These are phyloP conservation scores for Pseudozyma hubeiensis DNA, from an alignment of 1,284 basidiomycete genomes.

Conservation along the genomic window DNA sequence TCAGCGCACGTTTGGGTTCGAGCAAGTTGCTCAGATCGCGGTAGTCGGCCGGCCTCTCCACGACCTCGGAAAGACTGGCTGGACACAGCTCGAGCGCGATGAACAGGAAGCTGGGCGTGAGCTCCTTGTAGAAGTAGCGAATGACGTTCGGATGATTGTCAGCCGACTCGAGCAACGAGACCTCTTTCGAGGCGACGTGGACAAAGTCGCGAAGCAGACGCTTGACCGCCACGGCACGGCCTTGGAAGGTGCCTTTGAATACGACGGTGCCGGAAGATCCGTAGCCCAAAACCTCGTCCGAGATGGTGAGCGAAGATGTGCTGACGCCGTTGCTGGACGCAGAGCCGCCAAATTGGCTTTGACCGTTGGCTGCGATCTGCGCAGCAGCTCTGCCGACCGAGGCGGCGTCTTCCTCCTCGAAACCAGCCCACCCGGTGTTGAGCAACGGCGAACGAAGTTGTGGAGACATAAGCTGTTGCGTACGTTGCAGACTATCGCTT, in stretches of 20 bases:
- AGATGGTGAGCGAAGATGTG: slow-evolving; percentile 55
- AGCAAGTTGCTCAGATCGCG: slow-evolving; percentile 56
- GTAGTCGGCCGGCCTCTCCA: slow-evolving; percentile 74
- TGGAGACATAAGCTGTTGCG: slow-evolving; percentile 50
- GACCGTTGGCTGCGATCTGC: slow-evolving; percentile 41
- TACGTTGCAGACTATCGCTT: slow-evolving; percentile 44
- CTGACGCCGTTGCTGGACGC: slow-evolving; percentile 35
- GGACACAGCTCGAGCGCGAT: slow-evolving; percentile 97
- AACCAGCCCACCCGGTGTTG: slow-evolving; percentile 40
- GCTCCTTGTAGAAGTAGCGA: slow-evolving; percentile 94
- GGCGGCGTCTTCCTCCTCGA: slow-evolving; percentile 39
- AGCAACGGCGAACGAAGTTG: slow-evolving; percentile 36
- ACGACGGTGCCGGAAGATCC: slow-evolving; percentile 97
- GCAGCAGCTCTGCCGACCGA: slow-evolving; percentile 41
- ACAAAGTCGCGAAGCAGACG: slow-evolving; percentile 94
- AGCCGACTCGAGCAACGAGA: slow-evolving; percentile 85
- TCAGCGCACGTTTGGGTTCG: slow-evolving; percentile 85
- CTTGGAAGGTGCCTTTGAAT: slow-evolving; percentile 91
- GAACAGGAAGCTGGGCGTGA: slow-evolving; percentile 81
- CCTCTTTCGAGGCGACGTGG: slow-evolving; percentile 92
- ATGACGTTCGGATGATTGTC: slow-evolving; percentile 99
- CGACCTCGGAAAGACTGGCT: slow-evolving; percentile 89
- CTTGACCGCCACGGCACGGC: slow-evolving; percentile 95
- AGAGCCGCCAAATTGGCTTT: slow-evolving; percentile 21
- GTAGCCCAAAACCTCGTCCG: slow-evolving; percentile 73